Evolutionary conservation across 768 basidiomycete species (phyloP).

Genomic region (Solioccasus polychromus): DNA sequence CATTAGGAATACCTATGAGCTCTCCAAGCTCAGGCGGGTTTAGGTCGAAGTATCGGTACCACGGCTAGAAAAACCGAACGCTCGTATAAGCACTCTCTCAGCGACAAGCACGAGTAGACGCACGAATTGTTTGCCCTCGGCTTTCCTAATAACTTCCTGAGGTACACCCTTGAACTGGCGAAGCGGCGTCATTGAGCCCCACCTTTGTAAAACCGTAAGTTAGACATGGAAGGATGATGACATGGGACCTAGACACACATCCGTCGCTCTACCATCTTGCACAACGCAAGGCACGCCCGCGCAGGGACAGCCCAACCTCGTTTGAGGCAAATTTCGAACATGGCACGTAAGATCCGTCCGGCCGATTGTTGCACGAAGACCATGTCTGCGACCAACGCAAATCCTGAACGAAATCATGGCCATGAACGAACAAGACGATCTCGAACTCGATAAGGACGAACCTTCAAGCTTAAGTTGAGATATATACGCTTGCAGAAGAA

Average conservation of each 20-base stretch:
- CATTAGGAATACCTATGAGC: slow-evolving; percentile 89
- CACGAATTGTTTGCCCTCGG: slow-evolving; percentile 97
- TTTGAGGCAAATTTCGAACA: slow-evolving; percentile 97
- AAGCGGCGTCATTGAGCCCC: slow-evolving; percentile 96
- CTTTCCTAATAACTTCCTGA: slow-evolving; percentile 78
- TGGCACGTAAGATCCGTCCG: slow-evolving; percentile 92
- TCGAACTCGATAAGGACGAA: slow-evolving; percentile 16
- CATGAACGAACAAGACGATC: neutral
- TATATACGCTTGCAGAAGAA: slow-evolving; percentile 91
- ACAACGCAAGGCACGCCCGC: slow-evolving; percentile 85
- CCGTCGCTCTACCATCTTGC: slow-evolving; percentile 91
- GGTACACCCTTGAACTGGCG: slow-evolving; percentile 95
- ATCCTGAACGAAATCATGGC: slow-evolving; percentile 41
- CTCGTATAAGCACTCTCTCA: neutral
- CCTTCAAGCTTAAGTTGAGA: slow-evolving; percentile 92
- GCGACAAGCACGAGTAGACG: slow-evolving; percentile 26
- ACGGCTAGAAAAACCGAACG: slow-evolving; percentile 51
- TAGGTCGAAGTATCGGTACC: slow-evolving; percentile 96
- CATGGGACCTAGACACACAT: slow-evolving; percentile 49
- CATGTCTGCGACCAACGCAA: slow-evolving; percentile 87
- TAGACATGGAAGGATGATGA: neutral
- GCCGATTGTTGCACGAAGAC: slow-evolving; percentile 98
- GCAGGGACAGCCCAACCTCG: slow-evolving; percentile 98
- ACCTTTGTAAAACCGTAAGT: slow-evolving; percentile 55
- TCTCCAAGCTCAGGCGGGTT: slow-evolving; percentile 92